Conservation (phyloP, 169 alveolate species). For the Besnoitia besnoiti region DNA sequence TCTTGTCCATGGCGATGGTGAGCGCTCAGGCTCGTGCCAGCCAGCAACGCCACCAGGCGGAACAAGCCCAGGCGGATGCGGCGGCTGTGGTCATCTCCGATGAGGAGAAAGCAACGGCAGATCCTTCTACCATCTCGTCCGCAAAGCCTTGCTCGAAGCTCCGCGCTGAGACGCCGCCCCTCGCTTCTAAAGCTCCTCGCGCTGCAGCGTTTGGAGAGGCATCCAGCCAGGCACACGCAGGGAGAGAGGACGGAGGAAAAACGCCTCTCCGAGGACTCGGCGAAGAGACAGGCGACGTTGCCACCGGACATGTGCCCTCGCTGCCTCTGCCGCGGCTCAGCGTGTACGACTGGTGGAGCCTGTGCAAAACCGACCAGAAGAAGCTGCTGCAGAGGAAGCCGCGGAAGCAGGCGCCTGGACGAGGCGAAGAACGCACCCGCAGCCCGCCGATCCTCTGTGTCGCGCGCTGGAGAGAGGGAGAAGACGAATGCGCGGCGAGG, state of each 20-base stretch:
- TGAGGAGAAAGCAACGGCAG: not conserved
- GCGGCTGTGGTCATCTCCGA: not conserved
- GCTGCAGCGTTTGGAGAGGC: not conserved
- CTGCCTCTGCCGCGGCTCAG: constrained; percentile 47
- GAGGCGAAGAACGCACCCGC: not conserved
- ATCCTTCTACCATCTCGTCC: no score
- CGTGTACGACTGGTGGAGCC: constrained; percentile 50
- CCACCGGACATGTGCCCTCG: not conserved
- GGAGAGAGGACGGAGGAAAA: not conserved
- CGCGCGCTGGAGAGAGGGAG: constrained; percentile 60
- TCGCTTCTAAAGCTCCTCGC: not conserved
- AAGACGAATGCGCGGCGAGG: constrained; percentile 37
- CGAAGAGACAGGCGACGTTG: not conserved
- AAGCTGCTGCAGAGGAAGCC: constrained; percentile 60
- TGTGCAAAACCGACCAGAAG: constrained; percentile 45
- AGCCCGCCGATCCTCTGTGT: constrained; percentile 52
- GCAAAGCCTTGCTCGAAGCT: no score
- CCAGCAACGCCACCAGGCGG: not conserved
- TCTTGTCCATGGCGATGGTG: constrained; percentile 27
- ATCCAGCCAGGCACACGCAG: not conserved
- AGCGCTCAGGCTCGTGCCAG: constrained; percentile 9
- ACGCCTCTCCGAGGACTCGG: not conserved
- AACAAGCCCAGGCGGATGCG: not conserved
- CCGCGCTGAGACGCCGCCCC: not conserved
- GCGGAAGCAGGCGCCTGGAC: constrained; percentile 16